Base-by-base conservation (phyloP, 164 flowering plant species). In the Saururus chinensis region DNA sequence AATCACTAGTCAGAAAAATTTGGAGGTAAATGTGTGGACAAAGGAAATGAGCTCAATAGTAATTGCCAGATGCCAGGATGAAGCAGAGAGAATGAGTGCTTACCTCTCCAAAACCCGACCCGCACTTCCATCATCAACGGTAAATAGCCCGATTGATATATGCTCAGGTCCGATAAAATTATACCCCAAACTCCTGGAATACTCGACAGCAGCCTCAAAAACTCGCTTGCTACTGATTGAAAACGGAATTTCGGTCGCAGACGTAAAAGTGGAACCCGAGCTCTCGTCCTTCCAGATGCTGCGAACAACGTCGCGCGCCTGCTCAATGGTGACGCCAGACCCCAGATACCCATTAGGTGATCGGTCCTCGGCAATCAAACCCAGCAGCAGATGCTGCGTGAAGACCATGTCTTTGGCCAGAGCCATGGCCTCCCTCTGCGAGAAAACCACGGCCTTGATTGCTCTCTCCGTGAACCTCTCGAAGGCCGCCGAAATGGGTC, bases 391-490 rank as follows among this genome's bases (percentile, higher is more conserved):
- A 68, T 89, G 96, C 65, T 84, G 95, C 7, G 85, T 75, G 57
- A 77, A 84, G 51, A 89, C 95, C 87, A 80, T 77, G 53, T 80
- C 82, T 42, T 70, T 77, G 26, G 84, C 84, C 10, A 89, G 60
- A 11, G 74, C 68, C 64, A 75, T 80, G 12, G 96, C 95, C 66
- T 87, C 96, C 60, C 77, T 77, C 69, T 89, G 96, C 10, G 96
- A 81, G 42, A 79, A 77, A 53, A 87, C 60, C 11, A 87, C 89
- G 0, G 83, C 84, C 66, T 82, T 87, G 25, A 89, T 77, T 9
- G 96, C 85, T 25, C 92, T 63, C 63, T 87, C 95, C 0, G 96
- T 89, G 75, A 87, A 89, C 3, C 83, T 73, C 76, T 89, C 96
- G 55, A 87, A 85, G 4, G 74, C 78, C 0, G 88, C 88, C 10